Percentiles rank a stretch among this genome's conserved stretches.
Evolutionary conservation across 148 eudicot species (phyloP).

Genomic region (Camellia japonica): DNA sequence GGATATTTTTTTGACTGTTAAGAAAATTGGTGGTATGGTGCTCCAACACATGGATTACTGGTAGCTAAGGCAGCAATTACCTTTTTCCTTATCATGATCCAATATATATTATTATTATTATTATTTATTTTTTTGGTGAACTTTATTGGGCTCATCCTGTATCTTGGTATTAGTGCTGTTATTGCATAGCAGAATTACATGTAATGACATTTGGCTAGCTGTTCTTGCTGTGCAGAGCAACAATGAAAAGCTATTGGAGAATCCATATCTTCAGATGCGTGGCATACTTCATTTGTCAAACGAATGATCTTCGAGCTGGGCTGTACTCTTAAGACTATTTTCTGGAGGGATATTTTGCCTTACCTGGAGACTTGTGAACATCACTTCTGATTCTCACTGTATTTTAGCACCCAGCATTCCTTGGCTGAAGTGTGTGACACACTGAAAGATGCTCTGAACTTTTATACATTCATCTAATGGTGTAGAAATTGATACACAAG

Average conservation of each 20-base stretch:
- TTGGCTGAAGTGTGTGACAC: slow-evolving; percentile 1
- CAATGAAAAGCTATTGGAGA: slow-evolving; percentile 94
- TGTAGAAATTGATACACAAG: neutral
- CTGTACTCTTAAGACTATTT: slow-evolving; percentile 11
- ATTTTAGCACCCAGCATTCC: neutral
- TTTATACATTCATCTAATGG: neutral
- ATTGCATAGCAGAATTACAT: slow-evolving; percentile 10
- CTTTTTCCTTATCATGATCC: neutral
- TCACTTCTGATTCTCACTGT: neutral
- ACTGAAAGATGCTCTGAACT: neutral
- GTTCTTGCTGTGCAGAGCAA: slow-evolving; percentile 64
- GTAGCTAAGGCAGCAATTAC: neutral
- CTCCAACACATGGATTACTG: neutral
- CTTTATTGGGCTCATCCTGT: neutral
- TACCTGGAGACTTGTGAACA: slow-evolving; percentile 1
- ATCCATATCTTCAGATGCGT: slow-evolving; percentile 99
- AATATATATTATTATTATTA: neutral
- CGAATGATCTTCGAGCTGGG: slow-evolving; percentile 58
- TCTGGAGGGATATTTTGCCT: slow-evolving; percentile 5
- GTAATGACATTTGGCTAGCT: neutral
- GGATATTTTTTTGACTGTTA: neutral
- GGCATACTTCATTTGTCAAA: slow-evolving; percentile 90
- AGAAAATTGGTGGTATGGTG: neutral
- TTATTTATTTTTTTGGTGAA: neutral
- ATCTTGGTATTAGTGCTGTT: neutral